Base-by-base conservation (phyloP, 306 rosid genomes). In the Fragaria vesca region DNA sequence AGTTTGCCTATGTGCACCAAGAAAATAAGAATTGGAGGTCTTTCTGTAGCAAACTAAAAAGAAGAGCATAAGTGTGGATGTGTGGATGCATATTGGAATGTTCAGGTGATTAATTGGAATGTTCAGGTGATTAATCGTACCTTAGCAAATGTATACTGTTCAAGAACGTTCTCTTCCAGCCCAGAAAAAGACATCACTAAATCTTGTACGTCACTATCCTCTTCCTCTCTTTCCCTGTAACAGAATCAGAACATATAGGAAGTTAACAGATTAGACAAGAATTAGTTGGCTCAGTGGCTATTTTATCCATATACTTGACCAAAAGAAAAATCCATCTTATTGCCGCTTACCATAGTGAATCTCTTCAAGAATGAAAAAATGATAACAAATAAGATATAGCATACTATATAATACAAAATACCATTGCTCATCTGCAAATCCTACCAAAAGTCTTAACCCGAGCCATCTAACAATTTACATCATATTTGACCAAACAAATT, bases 111-210 rank as follows among this genome's bases (percentile, higher is more conserved):
- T 32, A 32, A 30, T 30, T 30, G 34, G 34, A 32, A 32, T 32
- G 34, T 32, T 58, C 69, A 50, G 57, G 40, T 4, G 15, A 60
- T 71, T 32, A 47, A 48, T 70, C 55, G 47, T 95, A 96, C 99
- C 99, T 96, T 95, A 38, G 99, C 97, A 78, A 93, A 90, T 77
- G 99, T 96, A 79, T 93, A 96, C 62, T 93, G 98, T 83, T 91
- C 97, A 74, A 96, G 98, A 82, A 93, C 92, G 82, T 96, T 96
- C 83, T 89, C 98, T 83, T 91, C 99, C 76, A 96, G 96, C 48
- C 91, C 94, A 18, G 90, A 83, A 83, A 91, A 96, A 75, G 94
- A 86, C 81, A 76, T 81, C 30, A 80, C 88, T 72, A 96, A 90
- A 82, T 96, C 98, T 69, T 88, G 86, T 72, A 93, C 62, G 83